Evolutionary conservation across 768 basidiomycete species (phyloP), one percentile per base, ranked within the genome.

Genomic region (Russula compacta): DNA sequence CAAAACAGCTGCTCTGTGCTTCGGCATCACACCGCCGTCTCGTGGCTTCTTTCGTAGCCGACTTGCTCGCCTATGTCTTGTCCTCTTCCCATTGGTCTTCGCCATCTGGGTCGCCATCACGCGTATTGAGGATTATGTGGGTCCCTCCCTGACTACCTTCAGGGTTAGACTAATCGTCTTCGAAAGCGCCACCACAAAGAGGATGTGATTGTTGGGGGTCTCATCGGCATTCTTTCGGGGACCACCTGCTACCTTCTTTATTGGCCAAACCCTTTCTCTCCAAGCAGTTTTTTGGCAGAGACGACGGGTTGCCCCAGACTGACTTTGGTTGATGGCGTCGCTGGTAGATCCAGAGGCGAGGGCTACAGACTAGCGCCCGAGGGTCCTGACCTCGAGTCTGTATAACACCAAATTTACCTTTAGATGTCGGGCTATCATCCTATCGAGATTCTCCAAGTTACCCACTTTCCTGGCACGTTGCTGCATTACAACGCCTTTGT

Each of bases 161-260:
- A 32, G 36, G 47, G 35, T 39, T 40, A 19, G 24, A 15, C 60
- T 67, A 15, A 64, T 55, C 52, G 21, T 14, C 39, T 21, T 63
- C 52, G 57, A 19, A 68, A 86, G 85, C 73, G 81, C 66, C 85
- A 87, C 69, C 83, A 85, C 70, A 82, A 80, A 69, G 85, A 85
- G 71, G 86, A 87, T 67, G 80, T 86, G 14, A 78, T 86, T 56
- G 81, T 80, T 9, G 86, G 86, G 29, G 78, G 80, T 60, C 64
- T 81, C 24, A 81, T 87, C 51, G 86, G 86, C 38, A 74, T 79
- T 7, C 35, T 78, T 35, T 79, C 77, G 15, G 79, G 81, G 14
- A 69, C 72, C 10, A 69, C 79, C 57, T 77, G 76, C 66, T 86
- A 84, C 69, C 74, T 79, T 59, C 77, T 82, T 39, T 87, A 84